A percentile compares a stretch with the other conserved stretches of the same genome.
phyloP scores from a whole-genome alignment of 495 filamentous ascomycete species.

The Aspergillus nidulans region DNA sequence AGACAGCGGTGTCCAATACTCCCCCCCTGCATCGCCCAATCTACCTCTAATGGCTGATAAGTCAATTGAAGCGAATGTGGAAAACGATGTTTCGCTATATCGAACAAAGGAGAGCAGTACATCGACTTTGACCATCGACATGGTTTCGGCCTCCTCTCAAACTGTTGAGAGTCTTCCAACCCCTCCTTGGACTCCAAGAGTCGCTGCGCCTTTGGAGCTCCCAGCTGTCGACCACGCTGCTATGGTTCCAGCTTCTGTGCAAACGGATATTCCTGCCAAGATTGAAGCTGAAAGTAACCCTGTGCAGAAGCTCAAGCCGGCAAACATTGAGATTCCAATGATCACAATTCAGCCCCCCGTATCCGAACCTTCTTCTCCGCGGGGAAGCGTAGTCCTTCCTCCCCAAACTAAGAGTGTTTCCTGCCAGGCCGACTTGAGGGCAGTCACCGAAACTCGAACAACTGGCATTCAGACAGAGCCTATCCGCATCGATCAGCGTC shows the following conservation, averaged over 20 bases:
- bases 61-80: not conserved
- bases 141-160: conserved; percentile 71
- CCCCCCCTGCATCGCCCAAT: conserved; percentile 72
- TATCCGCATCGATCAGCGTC: conserved; percentile 71
- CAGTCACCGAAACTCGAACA: conserved; percentile 38
- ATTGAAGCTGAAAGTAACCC: conserved; percentile 9
- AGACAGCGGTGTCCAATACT: conserved; percentile 76
- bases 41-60: conserved; percentile 21
- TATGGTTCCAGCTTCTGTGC: conserved; percentile 60
- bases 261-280: conserved; percentile 49
- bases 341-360: conserved; percentile 64
- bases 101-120: conserved; percentile 28
- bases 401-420: conserved; percentile 59
- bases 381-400: conserved; percentile 55
- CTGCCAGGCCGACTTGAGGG: conserved; percentile 47
- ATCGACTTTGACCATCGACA: conserved; percentile 36
- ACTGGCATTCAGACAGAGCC: conserved; percentile 80
- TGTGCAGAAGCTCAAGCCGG: conserved; percentile 19
- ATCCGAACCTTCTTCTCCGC: conserved; percentile 61
- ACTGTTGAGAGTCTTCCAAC: conserved; percentile 63
- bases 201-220: conserved; percentile 28
- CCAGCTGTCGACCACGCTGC: conserved; percentile 14
- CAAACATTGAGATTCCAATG: conserved; percentile 46
- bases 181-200: conserved; percentile 63
- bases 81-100: not conserved